Conservation (phyloP, 2,329 filamentous ascomycete genomes). For the Acephala macrosclerotiorum region DNA sequence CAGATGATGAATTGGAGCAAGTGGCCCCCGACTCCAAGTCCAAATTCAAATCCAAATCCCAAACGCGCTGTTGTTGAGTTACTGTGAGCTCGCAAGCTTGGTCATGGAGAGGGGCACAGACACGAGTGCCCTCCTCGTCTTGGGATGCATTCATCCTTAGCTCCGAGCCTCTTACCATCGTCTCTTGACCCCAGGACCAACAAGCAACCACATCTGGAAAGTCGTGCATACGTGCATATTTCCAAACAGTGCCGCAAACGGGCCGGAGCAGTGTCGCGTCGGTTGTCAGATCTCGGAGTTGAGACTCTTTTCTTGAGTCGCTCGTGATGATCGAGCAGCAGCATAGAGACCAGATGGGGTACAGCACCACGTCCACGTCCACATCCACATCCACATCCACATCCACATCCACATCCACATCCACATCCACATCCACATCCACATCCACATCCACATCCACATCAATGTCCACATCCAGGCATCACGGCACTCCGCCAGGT, state of each 20-base stretch:
- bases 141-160: not conserved
- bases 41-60: not conserved
- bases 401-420: not conserved
- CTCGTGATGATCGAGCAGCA: not conserved
- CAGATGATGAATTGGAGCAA: slow-evolving; percentile 11
- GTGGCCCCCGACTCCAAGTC: not conserved
- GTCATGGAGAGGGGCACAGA: slow-evolving; percentile 12
- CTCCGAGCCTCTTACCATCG: slow-evolving; percentile 10
- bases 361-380: not conserved
- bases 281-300: slow-evolving; percentile 9
- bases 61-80: not conserved
- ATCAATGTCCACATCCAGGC: not conserved
- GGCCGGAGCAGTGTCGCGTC: slow-evolving; percentile 25
- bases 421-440: not conserved
- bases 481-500: slow-evolving; percentile 11
- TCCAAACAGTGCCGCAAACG: slow-evolving; percentile 34
- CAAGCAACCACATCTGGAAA: slow-evolving; percentile 29
- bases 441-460: no score
- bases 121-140: slow-evolving; percentile 8
- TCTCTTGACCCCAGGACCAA: slow-evolving; percentile 23
- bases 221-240: slow-evolving; percentile 36
- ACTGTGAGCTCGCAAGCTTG: slow-evolving; percentile 11
- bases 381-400: not conserved
- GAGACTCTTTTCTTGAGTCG: not conserved
- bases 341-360: slow-evolving; percentile 1